Base-by-base conservation (phyloP, 2,329 filamentous ascomycete species). In the Periconia sp. region DNA sequence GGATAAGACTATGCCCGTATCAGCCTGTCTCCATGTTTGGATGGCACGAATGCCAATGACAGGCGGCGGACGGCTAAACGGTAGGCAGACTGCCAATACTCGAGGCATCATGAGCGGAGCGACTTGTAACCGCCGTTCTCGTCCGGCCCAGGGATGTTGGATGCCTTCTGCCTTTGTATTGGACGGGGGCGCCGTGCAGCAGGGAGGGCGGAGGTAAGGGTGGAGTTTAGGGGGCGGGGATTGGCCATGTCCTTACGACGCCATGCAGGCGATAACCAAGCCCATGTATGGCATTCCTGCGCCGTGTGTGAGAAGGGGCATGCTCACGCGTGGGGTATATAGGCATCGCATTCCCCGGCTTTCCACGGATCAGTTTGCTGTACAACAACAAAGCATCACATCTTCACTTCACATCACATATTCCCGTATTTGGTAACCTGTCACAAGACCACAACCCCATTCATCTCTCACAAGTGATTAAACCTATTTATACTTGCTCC, bases 401-500 rank as follows among this genome's bases (percentile, higher is more conserved):
- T 37, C 33, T 6, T 37, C 33, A 37, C 33, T 14, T 37, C 33
- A 37, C 41, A 42, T 17, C 10, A 42, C 17, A 11, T 3, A 50
- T 55, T 35, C 49, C 52, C 55, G 40, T 46, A 52, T 9, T 45
- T 48, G 23, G 23, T 27, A 27, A 27, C 8, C 23, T 8, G 23
- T 52, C 27, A 30, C 23, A 14, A 8, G 10, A 46, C 13, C 17
- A 46, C 19, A 45, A 20, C 23, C 3, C 31, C 27, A 15, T 10
- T 53, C 44, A 49, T 41, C 45, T 42, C n/a, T n/a, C n/a, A 50
- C 45, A 41, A 50, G n/a, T n/a, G n/a, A n/a, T 40, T 40, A 42
- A 42, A 48, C 47, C 37, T 41, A 53, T 49, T 46, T 45, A 8
- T n/a, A 13, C 45, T 15, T 5, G 20, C 18, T 10, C n/a, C 14